Percentiles rank a stretch among this genome's conserved stretches.
These are phyloP conservation scores for Scenedesmus sp. DNA, from an alignment of 163 green algal genomes.

Conservation along the genomic window DNA sequence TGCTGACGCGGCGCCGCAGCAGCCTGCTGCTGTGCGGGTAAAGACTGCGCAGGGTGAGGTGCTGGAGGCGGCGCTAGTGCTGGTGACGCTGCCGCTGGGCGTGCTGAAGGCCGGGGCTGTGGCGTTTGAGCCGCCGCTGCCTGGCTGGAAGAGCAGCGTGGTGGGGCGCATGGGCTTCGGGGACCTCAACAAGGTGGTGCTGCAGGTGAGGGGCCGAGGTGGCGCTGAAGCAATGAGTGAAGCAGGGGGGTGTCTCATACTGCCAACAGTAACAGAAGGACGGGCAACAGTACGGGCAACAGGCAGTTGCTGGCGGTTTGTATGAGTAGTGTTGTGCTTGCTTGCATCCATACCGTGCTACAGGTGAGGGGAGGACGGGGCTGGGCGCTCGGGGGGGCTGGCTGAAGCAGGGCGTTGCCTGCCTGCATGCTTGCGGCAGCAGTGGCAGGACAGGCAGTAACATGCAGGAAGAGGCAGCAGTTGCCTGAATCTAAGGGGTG, in stretches of 20 bases:
- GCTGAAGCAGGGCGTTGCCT: no score
- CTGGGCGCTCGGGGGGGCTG: no score
- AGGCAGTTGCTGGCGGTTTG: neutral
- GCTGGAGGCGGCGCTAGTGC: conserved; percentile 69
- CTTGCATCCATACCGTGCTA: no score
- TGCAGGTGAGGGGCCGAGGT: conserved; percentile 78
- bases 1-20: neutral
- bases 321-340: neutral
- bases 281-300: neutral
- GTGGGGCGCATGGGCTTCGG: conserved; percentile 87
- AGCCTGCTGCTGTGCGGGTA: conserved; percentile 8
- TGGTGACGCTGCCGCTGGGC: conserved; percentile 89
- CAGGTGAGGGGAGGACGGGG: conserved; percentile 53
- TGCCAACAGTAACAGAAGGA: neutral
- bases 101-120: conserved; percentile 84
- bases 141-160: conserved; percentile 77
- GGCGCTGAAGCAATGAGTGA: no score
- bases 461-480: no score
- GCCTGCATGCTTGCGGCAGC: no score
- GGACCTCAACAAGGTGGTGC: conserved; percentile 90
- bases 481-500: neutral
- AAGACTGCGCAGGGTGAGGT: conserved; percentile 45
- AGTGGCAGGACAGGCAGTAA: no score
- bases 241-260: neutral
- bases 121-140: conserved; percentile 83